phyloP scores from a whole-genome alignment of 148 eudicot genomes.

The Bassia scoparia region DNA sequence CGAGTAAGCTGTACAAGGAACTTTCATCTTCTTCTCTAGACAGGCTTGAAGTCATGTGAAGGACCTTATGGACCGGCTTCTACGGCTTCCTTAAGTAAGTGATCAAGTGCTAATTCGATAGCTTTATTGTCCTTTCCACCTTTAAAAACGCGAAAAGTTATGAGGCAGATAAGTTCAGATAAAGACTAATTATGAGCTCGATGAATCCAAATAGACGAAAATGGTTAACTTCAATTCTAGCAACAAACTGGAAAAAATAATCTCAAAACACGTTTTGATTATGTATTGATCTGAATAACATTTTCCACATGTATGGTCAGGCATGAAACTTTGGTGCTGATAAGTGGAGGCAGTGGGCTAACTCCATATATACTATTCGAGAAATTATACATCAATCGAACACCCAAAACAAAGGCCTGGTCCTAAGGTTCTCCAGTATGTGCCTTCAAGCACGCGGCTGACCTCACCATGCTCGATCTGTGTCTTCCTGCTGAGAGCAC shows the following conservation, averaged over 20 bases:
- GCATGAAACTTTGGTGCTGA: constrained; percentile 38
- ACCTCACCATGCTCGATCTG: constrained; percentile 47
- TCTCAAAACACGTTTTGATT: neutral
- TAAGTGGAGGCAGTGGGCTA: constrained; percentile 54
- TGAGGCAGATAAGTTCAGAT: no score
- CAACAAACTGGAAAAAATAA: no score
- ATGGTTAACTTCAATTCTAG: no score
- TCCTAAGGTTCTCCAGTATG: constrained; percentile 30
- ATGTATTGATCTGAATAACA: neutral
- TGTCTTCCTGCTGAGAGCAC: constrained; percentile 33
- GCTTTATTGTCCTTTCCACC: no score
- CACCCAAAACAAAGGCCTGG: constrained; percentile 10
- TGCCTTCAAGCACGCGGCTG: constrained; percentile 39
- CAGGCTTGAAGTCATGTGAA: constrained; percentile 44
- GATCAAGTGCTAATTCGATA: neutral
- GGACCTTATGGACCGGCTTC: constrained; percentile 56
- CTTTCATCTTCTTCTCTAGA: constrained; percentile 45
- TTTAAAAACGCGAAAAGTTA: neutral
- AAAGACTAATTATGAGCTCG: no score
- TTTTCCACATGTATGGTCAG: constrained; percentile 18
- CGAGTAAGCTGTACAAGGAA: constrained; percentile 36
- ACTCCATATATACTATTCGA: constrained; percentile 46
- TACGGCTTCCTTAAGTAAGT: constrained; percentile 38
- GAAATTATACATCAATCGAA: constrained; percentile 39
- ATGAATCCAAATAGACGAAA: no score